Conservation (phyloP, 108 stramenopile species). For the Stephanodiscus triporus region DNA sequence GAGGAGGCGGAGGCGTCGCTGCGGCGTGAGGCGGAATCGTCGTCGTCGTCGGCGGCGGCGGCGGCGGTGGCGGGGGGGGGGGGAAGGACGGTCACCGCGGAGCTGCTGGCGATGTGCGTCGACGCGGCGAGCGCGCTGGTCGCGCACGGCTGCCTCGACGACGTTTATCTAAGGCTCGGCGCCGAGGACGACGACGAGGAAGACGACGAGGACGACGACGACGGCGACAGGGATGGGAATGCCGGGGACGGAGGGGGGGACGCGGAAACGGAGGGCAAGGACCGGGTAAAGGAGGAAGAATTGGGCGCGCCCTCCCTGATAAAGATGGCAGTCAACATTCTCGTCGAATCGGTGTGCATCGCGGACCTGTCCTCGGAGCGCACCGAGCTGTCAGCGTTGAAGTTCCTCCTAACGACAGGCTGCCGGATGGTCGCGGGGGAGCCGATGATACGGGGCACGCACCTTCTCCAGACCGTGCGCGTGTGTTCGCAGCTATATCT, state of each 20-base stretch:
- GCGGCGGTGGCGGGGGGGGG: neutral
- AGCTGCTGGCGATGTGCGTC: conserved; percentile 56
- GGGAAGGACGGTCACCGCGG: conserved; percentile 18
- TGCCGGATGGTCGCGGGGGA: conserved; percentile 52
- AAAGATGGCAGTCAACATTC: conserved; percentile 56
- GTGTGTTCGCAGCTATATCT: conserved; percentile 93
- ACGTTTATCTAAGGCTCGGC: conserved; percentile 51
- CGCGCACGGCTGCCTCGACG: conserved; percentile 84
- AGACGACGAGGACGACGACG: neutral
- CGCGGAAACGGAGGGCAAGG: conserved; percentile 1
- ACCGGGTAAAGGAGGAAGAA: conserved; percentile 24
- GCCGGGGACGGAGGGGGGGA: neutral
- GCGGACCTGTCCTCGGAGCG: conserved; percentile 63
- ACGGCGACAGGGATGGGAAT: neutral
- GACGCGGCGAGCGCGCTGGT: conserved; percentile 70
- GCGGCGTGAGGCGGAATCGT: conserved; percentile 1
- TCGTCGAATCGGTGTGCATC: conserved; percentile 67
- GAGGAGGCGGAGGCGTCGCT: conserved; percentile 28
- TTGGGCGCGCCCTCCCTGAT: conserved; percentile 28
- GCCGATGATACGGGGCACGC: conserved; percentile 81
- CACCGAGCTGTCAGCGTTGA: conserved; percentile 74
- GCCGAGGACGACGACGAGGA: conserved; percentile 9
- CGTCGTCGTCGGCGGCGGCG: neutral
- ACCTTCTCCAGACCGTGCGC: conserved; percentile 91
- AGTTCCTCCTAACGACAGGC: conserved; percentile 77